A percentile compares a stretch with the other conserved stretches of the same genome.
Evolutionary conservation across 257 asterid genomes (phyloP).

Genomic region (Handroanthus guayacan): DNA sequence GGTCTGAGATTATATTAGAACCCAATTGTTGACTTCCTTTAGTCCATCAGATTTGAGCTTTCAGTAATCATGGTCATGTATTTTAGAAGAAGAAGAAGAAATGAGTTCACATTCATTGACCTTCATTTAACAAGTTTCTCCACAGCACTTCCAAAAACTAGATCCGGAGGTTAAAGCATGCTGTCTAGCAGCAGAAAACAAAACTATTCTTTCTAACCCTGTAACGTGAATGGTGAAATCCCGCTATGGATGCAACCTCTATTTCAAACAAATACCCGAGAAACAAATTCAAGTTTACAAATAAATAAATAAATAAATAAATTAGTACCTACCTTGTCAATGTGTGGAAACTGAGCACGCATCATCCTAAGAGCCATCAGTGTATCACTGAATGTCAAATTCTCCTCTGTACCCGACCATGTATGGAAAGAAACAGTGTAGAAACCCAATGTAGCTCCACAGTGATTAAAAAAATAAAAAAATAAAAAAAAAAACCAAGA

Average conservation of each 20-base stretch:
- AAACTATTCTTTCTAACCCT: not conserved
- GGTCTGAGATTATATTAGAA: not conserved
- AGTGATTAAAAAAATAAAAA: not conserved
- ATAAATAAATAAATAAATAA: not conserved
- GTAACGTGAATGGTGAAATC: not conserved
- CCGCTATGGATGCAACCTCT: not conserved
- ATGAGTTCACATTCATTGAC: not conserved
- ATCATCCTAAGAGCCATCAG: slow-evolving; percentile 91
- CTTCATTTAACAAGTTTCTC: no score
- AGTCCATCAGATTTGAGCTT: not conserved
- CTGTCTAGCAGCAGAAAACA: no score
- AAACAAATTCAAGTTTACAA: slow-evolving; percentile 10
- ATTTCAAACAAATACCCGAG: not conserved
- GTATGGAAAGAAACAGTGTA: not conserved
- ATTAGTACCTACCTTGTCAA: slow-evolving; percentile 56
- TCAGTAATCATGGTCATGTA: not conserved
- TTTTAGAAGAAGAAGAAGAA: not conserved
- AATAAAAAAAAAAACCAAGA: not conserved
- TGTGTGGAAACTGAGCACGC: slow-evolving; percentile 89
- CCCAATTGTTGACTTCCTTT: not conserved
- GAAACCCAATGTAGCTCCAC: not conserved
- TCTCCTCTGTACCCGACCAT: slow-evolving; percentile 58
- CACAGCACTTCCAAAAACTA: no score
- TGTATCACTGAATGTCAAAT: slow-evolving; percentile 75
- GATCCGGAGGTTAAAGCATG: no score